phyloP scores from a whole-genome alignment of 257 asterid species.

The Solanum bukasovii region DNA sequence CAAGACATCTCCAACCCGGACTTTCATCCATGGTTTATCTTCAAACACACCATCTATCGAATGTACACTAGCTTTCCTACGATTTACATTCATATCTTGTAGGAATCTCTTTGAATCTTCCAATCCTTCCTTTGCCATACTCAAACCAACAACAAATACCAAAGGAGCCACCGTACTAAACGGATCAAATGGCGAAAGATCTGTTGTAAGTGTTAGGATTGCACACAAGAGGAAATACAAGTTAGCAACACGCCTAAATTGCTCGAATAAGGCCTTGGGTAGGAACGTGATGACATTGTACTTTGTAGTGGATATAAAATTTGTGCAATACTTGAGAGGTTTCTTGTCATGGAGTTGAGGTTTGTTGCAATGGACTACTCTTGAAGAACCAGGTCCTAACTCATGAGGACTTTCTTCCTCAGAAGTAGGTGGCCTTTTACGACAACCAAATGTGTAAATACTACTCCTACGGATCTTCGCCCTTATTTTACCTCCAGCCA shows the following conservation, averaged over 20 bases:
- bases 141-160: conserved; percentile 86
- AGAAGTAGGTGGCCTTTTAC: conserved; percentile 25
- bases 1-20: conserved; percentile 81
- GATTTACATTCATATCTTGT: conserved; percentile 92
- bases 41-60: conserved; percentile 59
- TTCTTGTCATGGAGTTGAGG: conserved; percentile 57
- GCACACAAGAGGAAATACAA: conserved; percentile 86
- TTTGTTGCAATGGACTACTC: conserved; percentile 72
- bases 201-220: conserved; percentile 66
- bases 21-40: conserved; percentile 71
- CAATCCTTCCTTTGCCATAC: conserved; percentile 93
- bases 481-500: conserved; percentile 71
- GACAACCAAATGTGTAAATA: conserved; percentile 74
- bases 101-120: conserved; percentile 90
- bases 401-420: conserved; percentile 36
- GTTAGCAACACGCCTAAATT: conserved; percentile 90
- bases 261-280: conserved; percentile 91
- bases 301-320: conserved; percentile 82
- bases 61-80: conserved; percentile 56
- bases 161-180: conserved; percentile 83
- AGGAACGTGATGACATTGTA: conserved; percentile 74
- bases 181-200: conserved; percentile 60
- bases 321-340: conserved; percentile 58
- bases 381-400: conserved; percentile 70
- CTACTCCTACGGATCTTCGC: conserved; percentile 70